A percentile compares a stretch with the other conserved stretches of the same genome.
phyloP scores from a whole-genome alignment of 2,329 filamentous ascomycete genomes.

The Didymella segeticola region DNA sequence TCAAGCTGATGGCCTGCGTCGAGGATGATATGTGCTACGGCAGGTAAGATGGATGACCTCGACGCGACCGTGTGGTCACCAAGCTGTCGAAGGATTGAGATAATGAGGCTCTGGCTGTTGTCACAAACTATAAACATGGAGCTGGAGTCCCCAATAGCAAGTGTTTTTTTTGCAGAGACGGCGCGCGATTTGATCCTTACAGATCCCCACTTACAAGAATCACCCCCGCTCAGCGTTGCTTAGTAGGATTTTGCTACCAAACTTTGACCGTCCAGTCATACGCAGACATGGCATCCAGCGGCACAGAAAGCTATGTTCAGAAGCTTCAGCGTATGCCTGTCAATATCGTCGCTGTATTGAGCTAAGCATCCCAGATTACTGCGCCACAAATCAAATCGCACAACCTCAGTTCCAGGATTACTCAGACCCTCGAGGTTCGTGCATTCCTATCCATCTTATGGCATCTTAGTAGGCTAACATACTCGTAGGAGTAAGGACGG shows the following conservation, averaged over 20 bases:
- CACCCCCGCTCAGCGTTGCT: conserved; percentile 30
- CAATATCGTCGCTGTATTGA: conserved; percentile 1
- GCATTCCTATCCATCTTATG: neutral
- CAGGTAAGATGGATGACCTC: conserved; percentile 28
- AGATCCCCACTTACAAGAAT: conserved; percentile 32
- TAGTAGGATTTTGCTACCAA: conserved; percentile 20
- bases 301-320: conserved; percentile 39
- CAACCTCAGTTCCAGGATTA: conserved; percentile 48
- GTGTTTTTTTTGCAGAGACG: conserved; percentile 31
- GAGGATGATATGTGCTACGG: conserved; percentile 29
- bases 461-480: conserved; percentile 19
- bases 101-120: conserved; percentile 35
- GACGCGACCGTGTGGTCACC: conserved; percentile 35
- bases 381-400: conserved; percentile 42
- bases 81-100: conserved; percentile 27
- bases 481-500: conserved; percentile 41
- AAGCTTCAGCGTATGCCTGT: conserved; percentile 42
- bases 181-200: conserved; percentile 28
- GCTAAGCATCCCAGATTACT: conserved; percentile 38
- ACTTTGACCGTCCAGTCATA: conserved; percentile 19
- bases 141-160: conserved; percentile 27
- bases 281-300: conserved; percentile 36
- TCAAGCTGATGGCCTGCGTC: conserved; percentile 29
- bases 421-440: conserved; percentile 46
- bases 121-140: conserved; percentile 43